Evolutionary conservation across 805 yeast species (phyloP).

Genomic region (Wickerhamiella sergipiensis): DNA sequence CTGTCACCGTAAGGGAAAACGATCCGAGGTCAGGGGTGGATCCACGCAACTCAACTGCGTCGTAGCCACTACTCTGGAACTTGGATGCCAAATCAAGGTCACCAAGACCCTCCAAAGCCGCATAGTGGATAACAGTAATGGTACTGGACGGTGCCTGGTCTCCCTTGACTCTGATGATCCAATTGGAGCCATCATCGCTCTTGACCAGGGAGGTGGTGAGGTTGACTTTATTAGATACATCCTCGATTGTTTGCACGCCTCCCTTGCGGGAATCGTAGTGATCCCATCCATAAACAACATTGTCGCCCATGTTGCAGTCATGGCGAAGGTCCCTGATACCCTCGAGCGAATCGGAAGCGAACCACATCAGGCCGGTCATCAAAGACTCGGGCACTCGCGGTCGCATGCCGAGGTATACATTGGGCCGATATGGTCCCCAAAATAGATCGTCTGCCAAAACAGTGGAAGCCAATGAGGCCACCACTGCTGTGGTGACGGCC

Average conservation of each 20-base stretch:
- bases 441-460: conserved; percentile 34
- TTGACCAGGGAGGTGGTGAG: conserved; percentile 67
- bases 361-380: conserved; percentile 80
- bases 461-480: neutral
- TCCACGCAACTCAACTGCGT: conserved; percentile 35
- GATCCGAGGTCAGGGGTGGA: conserved; percentile 49
- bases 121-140: conserved; percentile 62
- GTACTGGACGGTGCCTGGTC: conserved; percentile 32
- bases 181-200: conserved; percentile 49
- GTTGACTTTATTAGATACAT: conserved; percentile 46
- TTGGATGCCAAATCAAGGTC: conserved; percentile 20
- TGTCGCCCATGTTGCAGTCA: conserved; percentile 57
- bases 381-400: conserved; percentile 71
- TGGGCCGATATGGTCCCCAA: conserved; percentile 93
- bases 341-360: conserved; percentile 42
- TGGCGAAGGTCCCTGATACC: conserved; percentile 54
- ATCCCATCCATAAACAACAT: conserved; percentile 74
- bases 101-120: conserved; percentile 56
- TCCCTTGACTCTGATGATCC: conserved; percentile 70
- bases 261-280: conserved; percentile 78
- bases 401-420: conserved; percentile 70
- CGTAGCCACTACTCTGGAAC: conserved; percentile 20
- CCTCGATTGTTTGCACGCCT: conserved; percentile 65
- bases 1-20: conserved; percentile 47
- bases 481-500: neutral